Evolutionary conservation across 345 rosid genomes (phyloP), one percentile per base, ranked within the genome.

Genomic region (Acer yangbiense): DNA sequence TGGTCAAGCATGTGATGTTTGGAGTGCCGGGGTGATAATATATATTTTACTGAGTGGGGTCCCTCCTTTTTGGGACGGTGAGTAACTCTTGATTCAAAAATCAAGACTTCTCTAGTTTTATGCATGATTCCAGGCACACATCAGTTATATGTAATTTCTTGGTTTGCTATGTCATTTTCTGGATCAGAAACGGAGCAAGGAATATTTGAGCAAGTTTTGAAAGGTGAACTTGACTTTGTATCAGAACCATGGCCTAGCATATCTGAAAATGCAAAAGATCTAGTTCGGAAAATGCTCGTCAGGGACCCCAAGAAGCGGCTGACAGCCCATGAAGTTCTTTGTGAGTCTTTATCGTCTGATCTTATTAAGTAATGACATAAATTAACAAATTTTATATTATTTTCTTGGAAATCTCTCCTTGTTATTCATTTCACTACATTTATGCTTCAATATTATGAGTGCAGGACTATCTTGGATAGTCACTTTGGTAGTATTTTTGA

Each of bases 11-110:
- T 91, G 98, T 84, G 99, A 96, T 86, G 95, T 96, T 65, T 96
- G 98, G 98, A 96, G 99, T 82, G 97, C 97, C 20, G 99, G 99
- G 62, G 99, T 96, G 79, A 96, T 96, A 77, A 83, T 89, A 60
- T 96, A 96, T 78, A 96, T 96, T 63, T 84, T 96, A 71, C 83
- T 96, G 32, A 82, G 97, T 66, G 99, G 99, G 2, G 99, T 96
- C 1, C 99, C 98, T 68, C 99, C 98, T 41, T 96, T 96, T 79
- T 96, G 99, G 99, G 99, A 92, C 80, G 99, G 99, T 95, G 75
- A 86, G 86, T 73, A 21, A 65, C 43, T 71, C 35, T 46, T 67
- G 25, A 54, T 68, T 57, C 14, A 35, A 20, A 29, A 60, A 69
- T 69, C 17, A 8, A 32, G 32, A 69, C 68, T 74, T 61, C 61